Percentiles rank a stretch among this genome's conserved stretches.
Evolutionary conservation across 2,329 filamentous ascomycete species (phyloP).

Genomic region (Periconia digitata): DNA sequence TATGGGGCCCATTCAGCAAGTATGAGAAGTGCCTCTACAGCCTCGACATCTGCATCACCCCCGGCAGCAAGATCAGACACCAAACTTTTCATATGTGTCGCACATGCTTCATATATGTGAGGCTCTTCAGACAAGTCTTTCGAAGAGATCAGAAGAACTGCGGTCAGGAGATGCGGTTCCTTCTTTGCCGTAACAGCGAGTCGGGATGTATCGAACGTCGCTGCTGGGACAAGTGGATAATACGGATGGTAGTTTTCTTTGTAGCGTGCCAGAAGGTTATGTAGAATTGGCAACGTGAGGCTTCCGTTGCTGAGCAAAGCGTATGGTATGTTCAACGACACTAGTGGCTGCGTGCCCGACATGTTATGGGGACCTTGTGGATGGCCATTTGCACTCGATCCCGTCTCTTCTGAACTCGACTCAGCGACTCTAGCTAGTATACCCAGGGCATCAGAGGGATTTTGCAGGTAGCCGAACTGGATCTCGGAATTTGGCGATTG

Average conservation of each 20-base stretch:
- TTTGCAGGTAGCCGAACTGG: slow-evolving; percentile 49
- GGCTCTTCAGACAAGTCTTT: slow-evolving; percentile 69
- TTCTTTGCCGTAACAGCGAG: slow-evolving; percentile 60
- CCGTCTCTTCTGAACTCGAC: slow-evolving; percentile 33
- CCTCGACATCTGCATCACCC: slow-evolving; percentile 67
- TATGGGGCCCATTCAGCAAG: slow-evolving; percentile 75
- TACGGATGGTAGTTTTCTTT: slow-evolving; percentile 69
- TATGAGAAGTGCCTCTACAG: slow-evolving; percentile 69
- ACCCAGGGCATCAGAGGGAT: slow-evolving; percentile 52
- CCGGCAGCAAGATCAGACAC: slow-evolving; percentile 69
- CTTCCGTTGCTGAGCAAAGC: slow-evolving; percentile 45
- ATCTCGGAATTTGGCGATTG: slow-evolving; percentile 36
- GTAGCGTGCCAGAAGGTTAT: slow-evolving; percentile 59
- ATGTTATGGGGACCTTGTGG: slow-evolving; percentile 7
- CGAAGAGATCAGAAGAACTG: slow-evolving; percentile 69
- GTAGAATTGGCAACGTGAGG: slow-evolving; percentile 51
- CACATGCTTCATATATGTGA: slow-evolving; percentile 65
- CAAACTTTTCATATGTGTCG: slow-evolving; percentile 69
- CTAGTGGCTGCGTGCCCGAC: slow-evolving; percentile 22
- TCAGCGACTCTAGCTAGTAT: slow-evolving; percentile 52
- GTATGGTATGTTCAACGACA: slow-evolving; percentile 46
- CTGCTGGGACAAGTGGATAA: slow-evolving; percentile 66
- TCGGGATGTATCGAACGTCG: slow-evolving; percentile 58
- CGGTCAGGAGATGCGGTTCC: slow-evolving; percentile 69
- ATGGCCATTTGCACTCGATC: slow-evolving; percentile 19